These are phyloP conservation scores for Arachnopeziza araneosa DNA, from an alignment of 2,329 filamentous ascomycete genomes.

Conservation along the genomic window DNA sequence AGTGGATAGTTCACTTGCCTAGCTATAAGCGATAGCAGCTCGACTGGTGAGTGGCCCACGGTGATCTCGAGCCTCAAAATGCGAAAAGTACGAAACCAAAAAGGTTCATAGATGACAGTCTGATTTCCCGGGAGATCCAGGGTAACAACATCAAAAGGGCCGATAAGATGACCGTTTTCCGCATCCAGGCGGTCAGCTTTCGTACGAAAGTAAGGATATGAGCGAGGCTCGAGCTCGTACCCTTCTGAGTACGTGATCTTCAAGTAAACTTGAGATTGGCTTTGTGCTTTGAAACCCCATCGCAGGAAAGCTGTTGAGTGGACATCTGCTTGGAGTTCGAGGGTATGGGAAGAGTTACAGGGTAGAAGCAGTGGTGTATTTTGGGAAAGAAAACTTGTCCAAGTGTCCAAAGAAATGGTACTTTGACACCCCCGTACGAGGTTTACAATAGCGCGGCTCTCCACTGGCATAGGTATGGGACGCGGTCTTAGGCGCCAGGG, in stretches of 20 bases:
- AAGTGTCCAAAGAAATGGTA: constrained; percentile 3
- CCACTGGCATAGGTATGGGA: constrained; percentile 27
- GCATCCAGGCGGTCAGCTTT: constrained; percentile 35
- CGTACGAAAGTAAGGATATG: constrained; percentile 35
- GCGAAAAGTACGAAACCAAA: constrained; percentile 38
- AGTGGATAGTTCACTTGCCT: constrained; percentile 36
- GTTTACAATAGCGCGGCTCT: constrained; percentile 16
- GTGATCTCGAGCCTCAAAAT: constrained; percentile 30
- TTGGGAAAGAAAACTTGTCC: constrained; percentile 14
- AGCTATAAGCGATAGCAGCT: constrained; percentile 25
- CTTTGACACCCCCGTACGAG: constrained; percentile 23
- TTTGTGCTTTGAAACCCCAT: constrained; percentile 13
- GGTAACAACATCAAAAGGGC: constrained; percentile 33
- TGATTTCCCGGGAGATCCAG: constrained; percentile 20
- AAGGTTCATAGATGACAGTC: constrained; percentile 32
- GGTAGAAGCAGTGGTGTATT: constrained; percentile 9
- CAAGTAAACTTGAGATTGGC: constrained; percentile 11
- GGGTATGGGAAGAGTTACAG: constrained; percentile 13
- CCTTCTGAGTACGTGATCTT: constrained; percentile 31
- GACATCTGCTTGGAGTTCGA: constrained; percentile 26
- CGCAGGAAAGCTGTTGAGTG: constrained; percentile 28
- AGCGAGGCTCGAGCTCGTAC: constrained; percentile 31
- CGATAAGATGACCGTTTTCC: constrained; percentile 28
- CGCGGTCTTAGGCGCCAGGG: constrained; percentile 37
- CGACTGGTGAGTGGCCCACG: constrained; percentile 21